Evolutionary conservation across 73 alveolate species (phyloP).

Genomic region (Symbiodinium pilosum): DNA sequence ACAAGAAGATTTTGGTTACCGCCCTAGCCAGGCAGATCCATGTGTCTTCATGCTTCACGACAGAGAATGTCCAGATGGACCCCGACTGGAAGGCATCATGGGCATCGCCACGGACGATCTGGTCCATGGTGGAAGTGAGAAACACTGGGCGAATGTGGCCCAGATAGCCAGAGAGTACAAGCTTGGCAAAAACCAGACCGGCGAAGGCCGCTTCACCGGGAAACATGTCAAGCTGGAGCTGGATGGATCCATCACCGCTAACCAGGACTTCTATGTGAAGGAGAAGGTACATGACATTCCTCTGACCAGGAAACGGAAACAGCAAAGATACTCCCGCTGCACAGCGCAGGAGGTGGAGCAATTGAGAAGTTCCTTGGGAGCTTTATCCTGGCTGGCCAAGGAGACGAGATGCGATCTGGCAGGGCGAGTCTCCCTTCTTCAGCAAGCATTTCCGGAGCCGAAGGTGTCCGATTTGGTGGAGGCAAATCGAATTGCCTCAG

Average conservation of each 20-base stretch:
- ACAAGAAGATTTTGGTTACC: too few species aligned
- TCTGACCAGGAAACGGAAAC: background rate
- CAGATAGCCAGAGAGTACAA: too few species aligned
- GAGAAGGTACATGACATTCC: background rate
- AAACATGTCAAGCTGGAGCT: background rate
- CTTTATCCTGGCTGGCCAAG: background rate
- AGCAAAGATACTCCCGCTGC: background rate
- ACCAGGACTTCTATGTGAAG: background rate
- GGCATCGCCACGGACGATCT: too few species aligned
- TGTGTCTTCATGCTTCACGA: too few species aligned
- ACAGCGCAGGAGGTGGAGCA: background rate
- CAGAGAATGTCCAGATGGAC: too few species aligned
- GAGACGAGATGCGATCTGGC: constrained; percentile 23
- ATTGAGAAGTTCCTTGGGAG: background rate
- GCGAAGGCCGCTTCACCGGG: background rate
- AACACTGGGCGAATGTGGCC: too few species aligned
- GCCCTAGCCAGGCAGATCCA: too few species aligned
- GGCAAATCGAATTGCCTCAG: background rate
- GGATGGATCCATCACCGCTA: background rate
- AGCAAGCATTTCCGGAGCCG: constrained; percentile 18
- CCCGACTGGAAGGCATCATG: too few species aligned
- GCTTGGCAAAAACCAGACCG: constrained; percentile 4
- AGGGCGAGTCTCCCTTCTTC: background rate
- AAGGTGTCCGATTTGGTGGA: background rate
- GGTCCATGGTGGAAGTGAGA: too few species aligned